Evolutionary conservation across 257 asterid species (phyloP).

Genomic region (Parsonsia alboflavescens): DNA sequence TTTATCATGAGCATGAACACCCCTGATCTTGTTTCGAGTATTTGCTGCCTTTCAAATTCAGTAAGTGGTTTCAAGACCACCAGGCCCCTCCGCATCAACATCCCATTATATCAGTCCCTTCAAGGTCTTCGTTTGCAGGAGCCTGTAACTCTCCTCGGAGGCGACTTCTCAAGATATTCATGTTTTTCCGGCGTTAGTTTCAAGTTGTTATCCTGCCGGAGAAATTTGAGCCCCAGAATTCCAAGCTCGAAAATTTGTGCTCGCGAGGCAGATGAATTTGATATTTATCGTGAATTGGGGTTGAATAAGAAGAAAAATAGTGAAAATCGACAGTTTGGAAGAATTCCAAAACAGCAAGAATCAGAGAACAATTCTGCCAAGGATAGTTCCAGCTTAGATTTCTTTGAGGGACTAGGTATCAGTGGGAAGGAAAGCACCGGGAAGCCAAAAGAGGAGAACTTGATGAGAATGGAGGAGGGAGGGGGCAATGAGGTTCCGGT

Average conservation of each 20-base stretch:
- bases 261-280: constrained; percentile 17
- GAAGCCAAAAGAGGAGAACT: constrained; percentile 13
- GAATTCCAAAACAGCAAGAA: neutral
- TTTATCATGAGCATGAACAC: neutral
- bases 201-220: neutral
- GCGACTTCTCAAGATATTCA: neutral
- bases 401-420: neutral
- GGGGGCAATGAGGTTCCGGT: constrained; percentile 13
- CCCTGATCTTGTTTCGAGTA: neutral
- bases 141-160: neutral
- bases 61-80: neutral
- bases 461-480: constrained; percentile 9
- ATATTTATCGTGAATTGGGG: constrained; percentile 23
- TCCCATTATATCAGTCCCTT: neutral
- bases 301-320: constrained; percentile 3
- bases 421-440: constrained; percentile 3
- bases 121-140: neutral
- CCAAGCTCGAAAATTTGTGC: constrained; percentile 9
- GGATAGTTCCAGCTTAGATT: neutral
- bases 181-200: neutral
- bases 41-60: neutral
- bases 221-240: constrained; percentile 6
- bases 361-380: neutral
- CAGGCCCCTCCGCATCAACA: neutral
- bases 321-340: neutral